Evolutionary conservation across 2,329 filamentous ascomycete genomes (phyloP), one percentile per base, ranked within the genome.

Genomic region (Xylaria multiplex): DNA sequence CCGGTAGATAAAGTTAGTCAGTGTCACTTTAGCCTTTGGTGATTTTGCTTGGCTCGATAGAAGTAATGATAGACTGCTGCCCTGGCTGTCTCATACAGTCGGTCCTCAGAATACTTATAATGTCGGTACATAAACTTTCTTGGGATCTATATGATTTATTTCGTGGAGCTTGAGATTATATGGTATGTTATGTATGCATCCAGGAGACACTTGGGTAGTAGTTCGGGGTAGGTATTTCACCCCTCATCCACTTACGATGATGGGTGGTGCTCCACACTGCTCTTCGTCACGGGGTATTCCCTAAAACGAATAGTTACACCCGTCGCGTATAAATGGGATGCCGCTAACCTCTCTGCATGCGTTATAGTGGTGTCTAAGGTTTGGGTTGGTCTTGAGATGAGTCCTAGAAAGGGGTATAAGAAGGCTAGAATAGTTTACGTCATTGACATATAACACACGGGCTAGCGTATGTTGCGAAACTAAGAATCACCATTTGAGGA

Each of bases 171-270:
- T 14, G 27, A 42, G 37, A 58, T 14, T 40, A 19, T 35, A 32
- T 42, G 58, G 37, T 14, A 48, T 46, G 8, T 8, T 13, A 37
- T 13, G 35, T 30, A 24, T 56, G 13, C 37, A 56, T 46, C n/a
- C 2, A 16, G 42, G 5, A 42, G 35, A 8, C 49, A 37, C 19
- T 61, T 37, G 7, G 50, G 52, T 57, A 46, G 60, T 49, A 62
- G 32, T 52, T 62, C 45, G 60, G 45, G 46, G 53, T 61, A 48
- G 50, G 22, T 16, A 35, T 35, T 53, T 49, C 59, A 22, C 59
- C 52, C 59, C 59, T 61, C 58, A 54, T 54, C 16, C 2, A 54
- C 58, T 32, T n/a, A 40, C 37, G 22, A 8, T 6, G 30, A 48
- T 32, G 6, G 46, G 27, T 13, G 53, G 27, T 16, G 54, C 59